Base-by-base conservation (phyloP, 306 rosid genomes). In the Sphenostylis stenocarpa region DNA sequence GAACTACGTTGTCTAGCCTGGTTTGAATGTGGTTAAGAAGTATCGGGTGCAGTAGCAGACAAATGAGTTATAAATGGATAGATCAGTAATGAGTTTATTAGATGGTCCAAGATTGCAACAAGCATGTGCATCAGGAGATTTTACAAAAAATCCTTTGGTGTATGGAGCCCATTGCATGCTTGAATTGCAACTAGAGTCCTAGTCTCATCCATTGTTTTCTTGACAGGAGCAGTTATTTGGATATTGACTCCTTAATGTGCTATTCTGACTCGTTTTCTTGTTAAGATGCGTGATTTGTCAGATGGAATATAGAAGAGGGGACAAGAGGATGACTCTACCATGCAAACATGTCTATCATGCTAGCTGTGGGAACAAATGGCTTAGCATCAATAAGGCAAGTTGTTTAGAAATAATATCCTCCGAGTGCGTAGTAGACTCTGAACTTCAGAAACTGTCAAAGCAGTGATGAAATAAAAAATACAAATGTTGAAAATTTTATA, bases 271-370 rank as follows among this genome's bases (percentile, higher is more conserved):
- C 62, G 2, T 75, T 43, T 62, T 81, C 71, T 51, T 77, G 83
- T 82, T 76, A 62, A 95, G 99, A 82, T 95, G 99, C 63, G 99
- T 95, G 85, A 88, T 95, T 80, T 95, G 97, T 85, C 97, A 95
- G 83, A 95, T 90, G 97, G 97, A 95, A 77, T 95, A 95, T 74
- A 90, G 82, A 82, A 85, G 96, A 80, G 96, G 96, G 44, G 96
- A 95, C 36, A 86, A 83, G 66, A 86, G 83, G 78, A 85, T 95
- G 70, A 89, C 94, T 68, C 87, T 95, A 56, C 99, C 96, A 0
- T 95, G 99, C 87, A 95, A 95, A 77, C 99, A 95, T 45, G 72
- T 81, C 65, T 95, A 95, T 82, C 99, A 92, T 77, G 84, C 88
- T 68, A 81, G 85, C 68, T 92, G 99, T 69, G 97, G 91, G 62